Evolutionary conservation across 805 yeast species (phyloP), one percentile per base, ranked within the genome.

Genomic region (Metschnikowia vanudenii): DNA sequence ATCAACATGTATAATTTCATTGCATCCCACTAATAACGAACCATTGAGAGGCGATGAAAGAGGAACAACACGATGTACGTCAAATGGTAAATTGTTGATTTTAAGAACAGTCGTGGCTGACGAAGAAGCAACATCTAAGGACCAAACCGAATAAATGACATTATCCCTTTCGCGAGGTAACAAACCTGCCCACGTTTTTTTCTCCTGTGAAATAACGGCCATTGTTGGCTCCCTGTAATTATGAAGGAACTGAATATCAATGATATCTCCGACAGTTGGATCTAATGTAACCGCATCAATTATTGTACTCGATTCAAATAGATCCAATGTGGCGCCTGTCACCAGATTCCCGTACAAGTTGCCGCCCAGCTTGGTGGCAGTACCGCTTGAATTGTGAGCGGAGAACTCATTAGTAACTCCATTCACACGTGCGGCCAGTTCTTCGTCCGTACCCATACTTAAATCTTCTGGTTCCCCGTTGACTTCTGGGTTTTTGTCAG

Each of bases 191-290:
- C 97, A 88, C 0, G 90, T 80, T 16, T 77, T 72, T 14, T 66
- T 54, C 38, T 59, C 68, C 28, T 80, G 79, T 43, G 81, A 77
- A 22, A 89, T 60, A 4, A 89, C 73, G 0, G 85, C 92, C 17
- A 89, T 54, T 0, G 97, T 91, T 0, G 97, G 96, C 48, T 85
- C 94, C 53, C 85, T 70, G 59, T 88, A 92, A 46, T 84, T 84
- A 58, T 81, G 65, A 33, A 92, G 64, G 60, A 87, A 91, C 40
- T 80, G 81, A 54, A 84, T 74, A 59, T 88, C 96, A 2, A 85
- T 70, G 13, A 94, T 79, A 51, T 82, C 80, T 2, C 73, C 76
- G 37, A 90, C 73, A 4, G 78, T 72, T 0, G 79, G 56, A 53
- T 84, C 82, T 32, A 92, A 67, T 20, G 76, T 68, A 1, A 76